Evolutionary conservation across 1,284 basidiomycete species (phyloP).

Genomic region (Laetiporus sulphureus): DNA sequence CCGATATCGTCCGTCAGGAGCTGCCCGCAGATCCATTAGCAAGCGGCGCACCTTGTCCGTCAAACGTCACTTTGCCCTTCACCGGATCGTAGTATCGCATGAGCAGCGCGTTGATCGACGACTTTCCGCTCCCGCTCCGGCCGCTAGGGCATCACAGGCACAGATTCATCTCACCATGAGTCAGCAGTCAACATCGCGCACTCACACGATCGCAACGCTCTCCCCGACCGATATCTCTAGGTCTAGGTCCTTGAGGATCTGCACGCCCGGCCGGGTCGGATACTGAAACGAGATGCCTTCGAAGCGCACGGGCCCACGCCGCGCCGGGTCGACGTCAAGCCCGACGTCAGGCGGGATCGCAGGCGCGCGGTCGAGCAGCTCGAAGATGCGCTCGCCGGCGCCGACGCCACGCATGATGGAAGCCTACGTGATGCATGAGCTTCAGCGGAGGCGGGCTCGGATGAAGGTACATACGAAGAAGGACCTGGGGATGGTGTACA

Average conservation of each 20-base stretch:
- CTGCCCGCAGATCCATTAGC: not conserved
- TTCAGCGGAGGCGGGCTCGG: not conserved
- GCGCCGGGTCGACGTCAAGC: conserved; percentile 41
- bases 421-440: conserved; percentile 36
- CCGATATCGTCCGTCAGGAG: too few relatives aligned
- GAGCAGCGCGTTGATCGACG: conserved; percentile 84
- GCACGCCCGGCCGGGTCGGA: conserved; percentile 73
- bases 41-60: conserved; percentile 63
- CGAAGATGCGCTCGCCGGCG: conserved; percentile 89
- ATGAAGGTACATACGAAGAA: conserved; percentile 34
- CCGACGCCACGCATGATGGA: conserved; percentile 90
- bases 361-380: conserved; percentile 79
- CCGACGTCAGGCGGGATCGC: conserved; percentile 65
- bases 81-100: conserved; percentile 92
- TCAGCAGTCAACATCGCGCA: conserved; percentile 19
- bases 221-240: conserved; percentile 78
- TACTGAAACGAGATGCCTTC: conserved; percentile 83
- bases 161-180: not conserved
- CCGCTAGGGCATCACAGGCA: conserved; percentile 43
- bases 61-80: conserved; percentile 75
- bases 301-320: conserved; percentile 69
- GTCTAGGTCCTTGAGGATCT: conserved; percentile 74
- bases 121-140: conserved; percentile 87
- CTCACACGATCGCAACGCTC: conserved; percentile 89
- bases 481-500: conserved; percentile 11